Percentiles rank a stretch among this genome's conserved stretches.
These are phyloP conservation scores for Inonotus hispidus DNA, from an alignment of 1,284 basidiomycete genomes.

Conservation along the genomic window DNA sequence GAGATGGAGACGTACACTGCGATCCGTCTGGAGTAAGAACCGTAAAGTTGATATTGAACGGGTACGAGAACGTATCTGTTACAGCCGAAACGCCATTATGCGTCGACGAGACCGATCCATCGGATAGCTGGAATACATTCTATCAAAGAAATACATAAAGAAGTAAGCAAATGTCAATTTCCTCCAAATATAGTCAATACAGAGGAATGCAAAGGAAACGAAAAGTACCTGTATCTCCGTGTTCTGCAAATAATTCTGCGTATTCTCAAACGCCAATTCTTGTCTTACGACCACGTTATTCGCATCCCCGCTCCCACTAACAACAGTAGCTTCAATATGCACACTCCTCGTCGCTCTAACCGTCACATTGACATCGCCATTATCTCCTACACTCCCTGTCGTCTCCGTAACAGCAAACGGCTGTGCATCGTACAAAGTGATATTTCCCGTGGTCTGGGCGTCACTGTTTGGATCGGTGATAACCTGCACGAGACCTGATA, in stretches of 20 bases:
- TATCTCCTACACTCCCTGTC: constrained; percentile 36
- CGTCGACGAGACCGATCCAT: constrained; percentile 48
- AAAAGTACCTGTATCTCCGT: constrained; percentile 40
- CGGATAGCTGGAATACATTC: constrained; percentile 59
- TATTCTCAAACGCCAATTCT: constrained; percentile 46
- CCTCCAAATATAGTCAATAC: too few relatives aligned
- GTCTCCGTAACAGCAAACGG: constrained; percentile 50
- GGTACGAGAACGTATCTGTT: constrained; percentile 60
- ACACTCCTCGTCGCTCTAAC: constrained; percentile 50
- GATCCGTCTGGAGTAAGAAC: constrained; percentile 38
- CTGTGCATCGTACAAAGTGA: constrained; percentile 50
- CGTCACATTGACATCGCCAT: constrained; percentile 47
- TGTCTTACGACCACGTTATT: constrained; percentile 52
- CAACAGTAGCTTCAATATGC: constrained; percentile 49
- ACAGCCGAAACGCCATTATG: constrained; percentile 53
- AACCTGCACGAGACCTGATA: constrained; percentile 58
- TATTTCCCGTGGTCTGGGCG: constrained; percentile 59
- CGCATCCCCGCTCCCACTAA: constrained; percentile 51
- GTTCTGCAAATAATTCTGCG: constrained; percentile 48
- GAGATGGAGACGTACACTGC: constrained; percentile 40
- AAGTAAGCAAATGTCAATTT: constrained; percentile 6
- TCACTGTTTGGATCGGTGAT: constrained; percentile 53
- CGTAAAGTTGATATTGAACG: constrained; percentile 56
- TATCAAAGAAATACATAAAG: constrained; percentile 24
- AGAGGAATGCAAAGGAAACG: not conserved